These are phyloP conservation scores for Coffea eugenioides DNA, from an alignment of 257 asterid species.

Conservation along the genomic window DNA sequence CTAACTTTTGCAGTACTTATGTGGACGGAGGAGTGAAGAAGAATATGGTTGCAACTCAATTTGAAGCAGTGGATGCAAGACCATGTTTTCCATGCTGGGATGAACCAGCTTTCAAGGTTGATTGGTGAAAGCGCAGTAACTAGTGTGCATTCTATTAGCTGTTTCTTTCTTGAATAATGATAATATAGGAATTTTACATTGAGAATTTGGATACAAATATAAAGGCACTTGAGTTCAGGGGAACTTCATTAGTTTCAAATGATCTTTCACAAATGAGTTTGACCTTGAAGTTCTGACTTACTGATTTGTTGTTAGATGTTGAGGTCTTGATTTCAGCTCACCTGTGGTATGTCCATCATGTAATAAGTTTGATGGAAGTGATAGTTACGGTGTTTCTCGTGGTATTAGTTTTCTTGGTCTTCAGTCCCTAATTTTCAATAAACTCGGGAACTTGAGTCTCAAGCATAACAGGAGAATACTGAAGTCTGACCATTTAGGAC, in stretches of 20 bases:
- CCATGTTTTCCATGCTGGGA: conserved; percentile 52
- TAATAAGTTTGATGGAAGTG: no score
- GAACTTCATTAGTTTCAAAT: no score
- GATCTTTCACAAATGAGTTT: no score
- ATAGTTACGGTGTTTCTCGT: background rate
- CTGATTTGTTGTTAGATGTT: no score
- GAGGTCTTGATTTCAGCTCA: no score
- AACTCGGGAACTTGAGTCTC: background rate
- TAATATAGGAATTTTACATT: no score
- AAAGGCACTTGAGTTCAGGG: no score
- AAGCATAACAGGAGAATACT: background rate
- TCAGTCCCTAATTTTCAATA: background rate
- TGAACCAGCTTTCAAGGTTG: conserved; percentile 46
- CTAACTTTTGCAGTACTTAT: conserved; percentile 25
- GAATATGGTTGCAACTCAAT: conserved; percentile 40
- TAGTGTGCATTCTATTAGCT: background rate
- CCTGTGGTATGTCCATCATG: no score
- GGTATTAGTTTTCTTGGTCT: background rate
- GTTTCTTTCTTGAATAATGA: background rate
- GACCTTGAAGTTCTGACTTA: no score
- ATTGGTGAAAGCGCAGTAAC: background rate
- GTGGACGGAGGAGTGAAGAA: conserved; percentile 38
- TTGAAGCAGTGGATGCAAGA: conserved; percentile 46
- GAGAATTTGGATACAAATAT: no score
- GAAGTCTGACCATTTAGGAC: background rate